Conservation (phyloP, 164 flowering plant species). For the Chimonanthus praecox region DNA sequence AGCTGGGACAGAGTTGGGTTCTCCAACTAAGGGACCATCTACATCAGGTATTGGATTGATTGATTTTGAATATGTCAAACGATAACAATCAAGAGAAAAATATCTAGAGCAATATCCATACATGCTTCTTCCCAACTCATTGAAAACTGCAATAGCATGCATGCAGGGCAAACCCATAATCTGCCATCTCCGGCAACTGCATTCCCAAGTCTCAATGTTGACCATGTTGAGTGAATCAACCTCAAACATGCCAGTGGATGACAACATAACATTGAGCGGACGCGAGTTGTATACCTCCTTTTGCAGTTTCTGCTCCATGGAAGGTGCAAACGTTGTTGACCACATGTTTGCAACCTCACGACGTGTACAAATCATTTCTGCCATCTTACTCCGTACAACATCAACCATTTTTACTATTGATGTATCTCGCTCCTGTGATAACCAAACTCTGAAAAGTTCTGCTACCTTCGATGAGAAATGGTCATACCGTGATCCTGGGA, state of each 20-base stretch:
- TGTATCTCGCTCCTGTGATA: conserved; percentile 63
- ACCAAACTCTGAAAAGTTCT: conserved; percentile 64
- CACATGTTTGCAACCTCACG: conserved; percentile 50
- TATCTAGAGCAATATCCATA: conserved; percentile 48
- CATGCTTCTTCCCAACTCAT: conserved; percentile 22
- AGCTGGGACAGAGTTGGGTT: conserved; percentile 20
- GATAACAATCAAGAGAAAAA: conserved; percentile 36
- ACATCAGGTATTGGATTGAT: conserved; percentile 35
- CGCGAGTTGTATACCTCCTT: conserved; percentile 33
- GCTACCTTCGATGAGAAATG: conserved; percentile 68
- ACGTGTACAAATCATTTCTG: conserved; percentile 55
- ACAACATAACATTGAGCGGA: conserved; percentile 37
- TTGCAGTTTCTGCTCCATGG: conserved; percentile 39
- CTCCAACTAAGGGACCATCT: conserved; percentile 17
- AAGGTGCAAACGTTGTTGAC: conserved; percentile 43
- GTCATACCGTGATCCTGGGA: conserved; percentile 64
- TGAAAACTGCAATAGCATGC: conserved; percentile 64
- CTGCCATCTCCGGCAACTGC: conserved; percentile 57
- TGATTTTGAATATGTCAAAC: conserved; percentile 35
- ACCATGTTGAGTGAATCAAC: conserved; percentile 38
- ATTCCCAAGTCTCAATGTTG: conserved; percentile 37
- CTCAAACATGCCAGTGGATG: conserved; percentile 48
- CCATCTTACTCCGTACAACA: conserved; percentile 57
- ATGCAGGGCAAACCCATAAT: conserved; percentile 52
- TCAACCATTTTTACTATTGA: conserved; percentile 79